These are phyloP conservation scores for Ceratobasidium sp. DNA, from an alignment of 1,284 basidiomycete genomes.

Conservation along the genomic window DNA sequence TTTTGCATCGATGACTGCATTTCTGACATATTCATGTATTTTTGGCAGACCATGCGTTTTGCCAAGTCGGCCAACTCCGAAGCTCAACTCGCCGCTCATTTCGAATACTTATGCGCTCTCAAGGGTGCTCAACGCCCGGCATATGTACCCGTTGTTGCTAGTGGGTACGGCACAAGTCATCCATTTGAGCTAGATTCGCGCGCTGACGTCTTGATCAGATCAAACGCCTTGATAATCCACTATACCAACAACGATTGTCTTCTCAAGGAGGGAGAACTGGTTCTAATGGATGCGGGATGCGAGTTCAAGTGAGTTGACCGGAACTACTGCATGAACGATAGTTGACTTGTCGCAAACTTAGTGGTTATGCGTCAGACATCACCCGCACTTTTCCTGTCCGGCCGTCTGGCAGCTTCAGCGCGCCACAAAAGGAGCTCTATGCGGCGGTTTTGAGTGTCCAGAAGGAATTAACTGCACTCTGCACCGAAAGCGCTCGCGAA, in stretches of 20 bases:
- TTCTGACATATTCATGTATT: slow-evolving; percentile 14
- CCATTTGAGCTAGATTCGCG: not conserved
- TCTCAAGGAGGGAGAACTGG: slow-evolving; percentile 75
- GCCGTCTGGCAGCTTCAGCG: slow-evolving; percentile 85
- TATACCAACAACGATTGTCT: slow-evolving; percentile 90
- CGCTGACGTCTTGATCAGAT: slow-evolving; percentile 57
- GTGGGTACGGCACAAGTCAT: slow-evolving; percentile 68
- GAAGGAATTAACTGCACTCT: slow-evolving; percentile 58
- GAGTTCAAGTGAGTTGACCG: slow-evolving; percentile 76
- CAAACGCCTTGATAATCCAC: slow-evolving; percentile 89
- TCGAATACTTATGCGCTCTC: slow-evolving; percentile 85
- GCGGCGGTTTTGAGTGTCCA: slow-evolving; percentile 64
- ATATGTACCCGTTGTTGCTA: slow-evolving; percentile 95
- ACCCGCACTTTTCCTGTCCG: slow-evolving; percentile 54
- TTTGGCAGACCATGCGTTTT: slow-evolving; percentile 80
- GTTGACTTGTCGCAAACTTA: slow-evolving; percentile 51
- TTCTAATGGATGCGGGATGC: slow-evolving; percentile 90
- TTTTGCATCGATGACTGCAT: slow-evolving; percentile 25
- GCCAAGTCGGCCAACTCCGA: slow-evolving; percentile 77
- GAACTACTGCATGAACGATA: slow-evolving; percentile 48
- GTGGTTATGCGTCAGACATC: slow-evolving; percentile 96
- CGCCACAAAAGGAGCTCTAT: slow-evolving; percentile 89
- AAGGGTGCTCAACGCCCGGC: slow-evolving; percentile 85
- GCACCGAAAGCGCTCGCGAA: slow-evolving; percentile 62
- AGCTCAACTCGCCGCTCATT: slow-evolving; percentile 80